Evolutionary conservation across 352 stramenopile species (phyloP), one percentile per base, ranked within the genome.

Genomic region (Globisporangium cystogenes): DNA sequence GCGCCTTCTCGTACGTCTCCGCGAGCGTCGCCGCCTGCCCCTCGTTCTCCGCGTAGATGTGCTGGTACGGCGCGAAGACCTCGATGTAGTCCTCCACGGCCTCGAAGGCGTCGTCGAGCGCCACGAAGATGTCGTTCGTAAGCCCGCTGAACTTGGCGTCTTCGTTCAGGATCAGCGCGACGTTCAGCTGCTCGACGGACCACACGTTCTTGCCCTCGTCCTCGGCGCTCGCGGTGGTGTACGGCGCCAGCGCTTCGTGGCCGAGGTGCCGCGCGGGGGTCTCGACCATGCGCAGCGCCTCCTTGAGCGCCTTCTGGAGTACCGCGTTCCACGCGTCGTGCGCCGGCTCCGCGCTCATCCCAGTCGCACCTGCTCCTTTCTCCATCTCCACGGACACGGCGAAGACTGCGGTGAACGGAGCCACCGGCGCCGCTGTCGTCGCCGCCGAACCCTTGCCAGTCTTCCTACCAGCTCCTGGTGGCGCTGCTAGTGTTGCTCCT

Each of bases 41-140:
- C 48, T 93, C 71, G 55, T 98, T 98, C 36, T 93, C 76, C 0
- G 68, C 63, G 58, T 82, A 97, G 26, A 84, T 93, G 29, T 95
- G 74, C 49, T 87, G 72, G 53, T 86, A 98, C 15, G 92, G 91
- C 1, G 81, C 45, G 51, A 98, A 98, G 0, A 96, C 70, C 33
- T 91, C 72, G 54, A 93, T 73, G 60, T 97, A 98, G 18, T 95
- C 81, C 21, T 90, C 78, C 0, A 96, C 76, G 3, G 76, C 62
- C 33, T 92, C 79, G 48, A 93, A 90, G 0, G 78, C 80, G 59
- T 92, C 81, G 43, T 92, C 83, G 1, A 96, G 57, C 1, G 82
- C 70, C 3, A 88, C 70, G 37, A 94, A 93, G 35, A 96, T 93
- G 48, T 93, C 84, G 43, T 90, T 90, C 1, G 83, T 91, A 18